phyloP scores from a whole-genome alignment of 1,284 basidiomycete species.

The Anthracocystis panici-leucophaei region DNA sequence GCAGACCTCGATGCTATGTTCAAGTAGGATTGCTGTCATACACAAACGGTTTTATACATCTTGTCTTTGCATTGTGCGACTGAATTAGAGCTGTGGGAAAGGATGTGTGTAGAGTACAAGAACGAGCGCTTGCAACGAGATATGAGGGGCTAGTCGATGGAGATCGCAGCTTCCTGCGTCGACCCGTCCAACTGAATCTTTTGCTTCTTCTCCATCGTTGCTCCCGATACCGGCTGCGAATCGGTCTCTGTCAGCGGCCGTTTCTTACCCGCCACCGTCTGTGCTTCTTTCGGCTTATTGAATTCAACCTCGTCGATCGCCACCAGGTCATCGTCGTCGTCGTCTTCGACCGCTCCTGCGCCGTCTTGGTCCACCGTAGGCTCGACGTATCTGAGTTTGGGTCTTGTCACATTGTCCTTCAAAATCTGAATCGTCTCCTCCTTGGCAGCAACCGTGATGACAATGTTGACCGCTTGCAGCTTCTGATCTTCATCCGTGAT shows the following conservation, averaged over 20 bases:
- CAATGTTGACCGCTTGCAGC: slow-evolving; percentile 50
- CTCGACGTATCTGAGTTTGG: slow-evolving; percentile 7
- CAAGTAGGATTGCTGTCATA: slow-evolving; percentile 31
- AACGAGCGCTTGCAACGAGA: not conserved
- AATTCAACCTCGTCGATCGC: slow-evolving; percentile 1
- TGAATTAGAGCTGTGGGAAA: not conserved
- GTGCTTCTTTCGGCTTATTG: slow-evolving; percentile 2
- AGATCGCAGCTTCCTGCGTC: slow-evolving; percentile 13
- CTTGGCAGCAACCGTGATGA: slow-evolving; percentile 30
- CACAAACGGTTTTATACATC: not conserved
- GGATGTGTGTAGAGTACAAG: not conserved
- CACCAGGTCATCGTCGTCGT: slow-evolving; percentile 5
- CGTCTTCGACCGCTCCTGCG: not conserved
- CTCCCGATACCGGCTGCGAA: not conserved
- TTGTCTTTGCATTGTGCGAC: not conserved
- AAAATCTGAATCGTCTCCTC: slow-evolving; percentile 17
- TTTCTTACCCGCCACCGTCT: slow-evolving; percentile 22
- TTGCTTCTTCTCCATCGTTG: slow-evolving; percentile 19
- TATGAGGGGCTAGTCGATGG: slow-evolving; percentile 17
- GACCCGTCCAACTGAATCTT: slow-evolving; percentile 18
- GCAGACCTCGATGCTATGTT: slow-evolving; percentile 63
- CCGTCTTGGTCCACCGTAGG: no score
- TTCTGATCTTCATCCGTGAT: slow-evolving; percentile 83
- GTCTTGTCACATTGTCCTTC: slow-evolving; percentile 10
- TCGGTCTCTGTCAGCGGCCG: slow-evolving; percentile 25